Conservation (phyloP, 192 early-diverging fungal species). For the Coemansia sp. region DNA sequence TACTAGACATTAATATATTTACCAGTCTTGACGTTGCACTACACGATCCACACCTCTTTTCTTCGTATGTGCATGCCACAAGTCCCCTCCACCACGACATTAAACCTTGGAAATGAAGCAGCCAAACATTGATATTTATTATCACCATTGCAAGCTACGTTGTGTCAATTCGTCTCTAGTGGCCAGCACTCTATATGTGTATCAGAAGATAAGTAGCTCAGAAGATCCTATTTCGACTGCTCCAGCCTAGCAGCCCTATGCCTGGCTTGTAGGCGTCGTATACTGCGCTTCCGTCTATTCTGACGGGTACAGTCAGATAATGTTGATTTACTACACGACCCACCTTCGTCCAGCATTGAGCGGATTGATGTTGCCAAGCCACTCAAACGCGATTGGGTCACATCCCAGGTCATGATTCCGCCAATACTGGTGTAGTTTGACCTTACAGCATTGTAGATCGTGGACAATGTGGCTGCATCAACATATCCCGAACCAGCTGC, state of each 20-base stretch:
- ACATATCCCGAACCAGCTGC: slow-evolving; percentile 60
- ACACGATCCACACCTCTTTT: too few relatives aligned
- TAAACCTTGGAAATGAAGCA: too few relatives aligned
- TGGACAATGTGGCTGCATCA: slow-evolving; percentile 25
- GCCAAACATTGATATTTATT: too few relatives aligned
- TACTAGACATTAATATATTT: too few relatives aligned
- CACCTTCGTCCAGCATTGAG: neutral
- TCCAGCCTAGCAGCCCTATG: neutral
- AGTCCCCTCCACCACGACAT: too few relatives aligned
- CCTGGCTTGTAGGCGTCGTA: neutral
- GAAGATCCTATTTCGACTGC: neutral
- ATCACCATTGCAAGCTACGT: too few relatives aligned
- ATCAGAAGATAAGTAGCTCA: neutral
- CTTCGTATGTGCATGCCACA: too few relatives aligned
- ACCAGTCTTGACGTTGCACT: too few relatives aligned
- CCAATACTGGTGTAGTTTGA: slow-evolving; percentile 55
- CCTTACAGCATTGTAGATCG: slow-evolving; percentile 45
- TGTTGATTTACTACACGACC: neutral
- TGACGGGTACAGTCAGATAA: neutral
- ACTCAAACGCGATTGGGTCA: neutral
- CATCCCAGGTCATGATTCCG: slow-evolving; percentile 71
- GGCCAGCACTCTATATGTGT: neutral
- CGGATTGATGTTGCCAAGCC: neutral
- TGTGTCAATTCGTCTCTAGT: neutral
- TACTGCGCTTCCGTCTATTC: neutral